A percentile compares a stretch with the other conserved stretches of the same genome.
Conservation (phyloP, 2,329 filamentous ascomycete genomes). For the Xylaria sp. region DNA sequence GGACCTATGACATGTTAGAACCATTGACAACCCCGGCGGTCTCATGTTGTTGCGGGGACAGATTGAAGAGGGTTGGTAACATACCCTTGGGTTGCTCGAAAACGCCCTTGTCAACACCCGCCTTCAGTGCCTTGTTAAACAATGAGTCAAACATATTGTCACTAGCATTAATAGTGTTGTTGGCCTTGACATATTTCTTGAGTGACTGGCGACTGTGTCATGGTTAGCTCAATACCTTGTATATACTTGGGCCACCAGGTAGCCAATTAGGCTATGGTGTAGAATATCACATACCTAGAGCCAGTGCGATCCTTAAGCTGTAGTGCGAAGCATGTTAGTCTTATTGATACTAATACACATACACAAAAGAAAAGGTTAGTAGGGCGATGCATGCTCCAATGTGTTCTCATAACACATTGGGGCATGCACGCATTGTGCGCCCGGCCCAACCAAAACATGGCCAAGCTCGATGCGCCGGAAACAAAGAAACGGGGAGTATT, state of each 20-base stretch:
- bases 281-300: conserved; percentile 50
- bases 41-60: neutral
- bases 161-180: conserved; percentile 43
- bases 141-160: conserved; percentile 66
- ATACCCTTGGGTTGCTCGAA: conserved; percentile 91
- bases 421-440: conserved; percentile 18
- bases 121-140: conserved; percentile 73
- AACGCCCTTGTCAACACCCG: conserved; percentile 83
- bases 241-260: neutral
- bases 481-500: conserved; percentile 48
- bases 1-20: conserved; percentile 60
- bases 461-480: conserved; percentile 46
- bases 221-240: conserved; percentile 40
- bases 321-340: conserved; percentile 29
- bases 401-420: conserved; percentile 2
- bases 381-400: neutral
- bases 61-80: neutral
- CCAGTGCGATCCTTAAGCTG: conserved; percentile 69
- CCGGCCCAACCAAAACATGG: conserved; percentile 35
- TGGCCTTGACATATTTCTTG: conserved; percentile 60
- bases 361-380: neutral
- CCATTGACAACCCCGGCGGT: neutral
- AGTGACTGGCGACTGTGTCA: conserved; percentile 58
- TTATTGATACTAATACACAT: neutral
- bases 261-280: neutral